Evolutionary conservation across 768 basidiomycete genomes (phyloP), one percentile per base, ranked within the genome.

Genomic region (Calocybe indica): DNA sequence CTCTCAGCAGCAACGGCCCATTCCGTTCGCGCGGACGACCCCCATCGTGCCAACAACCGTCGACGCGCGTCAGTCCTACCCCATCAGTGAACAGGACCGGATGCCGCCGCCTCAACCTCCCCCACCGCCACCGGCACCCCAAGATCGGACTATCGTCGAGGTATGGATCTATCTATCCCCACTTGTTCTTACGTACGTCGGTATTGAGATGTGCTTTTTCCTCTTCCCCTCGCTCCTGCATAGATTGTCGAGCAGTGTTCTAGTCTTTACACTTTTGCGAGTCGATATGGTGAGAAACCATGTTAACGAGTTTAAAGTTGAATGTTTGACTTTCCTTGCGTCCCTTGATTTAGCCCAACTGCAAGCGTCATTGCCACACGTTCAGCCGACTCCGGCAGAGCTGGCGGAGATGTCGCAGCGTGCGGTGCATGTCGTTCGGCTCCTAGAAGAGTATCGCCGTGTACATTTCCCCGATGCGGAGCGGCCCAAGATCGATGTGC

Each of bases 351-450:
- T 45, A 75, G 76, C 71, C 15, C 66, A 71, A 49, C 54, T 73
- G 22, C 82, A 81, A 48, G 60, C 68, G 2, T 69, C 63, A 37
- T 55, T 70, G 8, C 73, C 79, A 2, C 71, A 76, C 36, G 60
- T 65, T 6, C 80, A 79, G 52, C 85, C 85, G 5, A 50, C 67
- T 7, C 62, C 73, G 6, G 65, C 68, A 2, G 86, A 89, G 59
- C 61, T 88, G 7, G 66, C 72, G 41, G 82, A 88, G 52, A 91
- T 90, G 88, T 73, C 79, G 7, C 73, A 75, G 11, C 74, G 77
- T 31, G 88, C 88, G 14, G 68, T 71, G 43, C 66, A 77, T 43
- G 86, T 91, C 22, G 80, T 88, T 13, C 75, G 78, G 43, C 73
- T 90, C 13, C 64, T 89, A 34, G 83, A 88, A 53, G 76, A 80